These are phyloP conservation scores for Calonectria hongkongensis DNA, from an alignment of 2,329 filamentous ascomycete genomes.

Conservation along the genomic window DNA sequence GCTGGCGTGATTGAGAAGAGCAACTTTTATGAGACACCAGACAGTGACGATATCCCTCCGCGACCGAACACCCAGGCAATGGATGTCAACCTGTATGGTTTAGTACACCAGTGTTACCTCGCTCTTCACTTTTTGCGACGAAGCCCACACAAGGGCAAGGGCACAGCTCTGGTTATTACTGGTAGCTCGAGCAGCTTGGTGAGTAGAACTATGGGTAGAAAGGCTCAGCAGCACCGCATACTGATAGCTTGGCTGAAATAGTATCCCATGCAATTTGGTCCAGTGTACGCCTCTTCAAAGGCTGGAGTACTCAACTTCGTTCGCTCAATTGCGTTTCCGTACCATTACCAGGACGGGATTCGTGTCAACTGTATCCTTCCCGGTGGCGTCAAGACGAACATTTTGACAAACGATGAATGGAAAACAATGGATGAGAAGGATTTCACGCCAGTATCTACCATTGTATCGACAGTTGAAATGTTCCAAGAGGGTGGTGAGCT, in stretches of 20 bases:
- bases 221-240: no score
- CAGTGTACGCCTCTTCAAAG: conserved; percentile 31
- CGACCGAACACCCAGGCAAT: conserved; percentile 39
- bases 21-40: conserved; percentile 59
- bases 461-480: conserved; percentile 24
- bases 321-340: conserved; percentile 32
- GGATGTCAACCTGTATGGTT: conserved; percentile 60
- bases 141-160: neutral
- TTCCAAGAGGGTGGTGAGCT: conserved; percentile 19
- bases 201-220: neutral
- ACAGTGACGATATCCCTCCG: conserved; percentile 32
- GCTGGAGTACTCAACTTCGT: conserved; percentile 35
- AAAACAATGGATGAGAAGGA: conserved; percentile 24
- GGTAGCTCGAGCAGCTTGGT: conserved; percentile 34
- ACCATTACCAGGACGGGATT: conserved; percentile 26
- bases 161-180: conserved; percentile 26
- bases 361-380: conserved; percentile 34
- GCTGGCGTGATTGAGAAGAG: conserved; percentile 65
- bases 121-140: conserved; percentile 61
- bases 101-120: conserved; percentile 61
- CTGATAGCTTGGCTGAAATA: neutral
- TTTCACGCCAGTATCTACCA: conserved; percentile 26
- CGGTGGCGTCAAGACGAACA: conserved; percentile 27
- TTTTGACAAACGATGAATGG: conserved; percentile 23
- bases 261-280: conserved; percentile 34